These are phyloP conservation scores for Globisporangium barbulae DNA, from an alignment of 352 stramenopile genomes.

Conservation along the genomic window DNA sequence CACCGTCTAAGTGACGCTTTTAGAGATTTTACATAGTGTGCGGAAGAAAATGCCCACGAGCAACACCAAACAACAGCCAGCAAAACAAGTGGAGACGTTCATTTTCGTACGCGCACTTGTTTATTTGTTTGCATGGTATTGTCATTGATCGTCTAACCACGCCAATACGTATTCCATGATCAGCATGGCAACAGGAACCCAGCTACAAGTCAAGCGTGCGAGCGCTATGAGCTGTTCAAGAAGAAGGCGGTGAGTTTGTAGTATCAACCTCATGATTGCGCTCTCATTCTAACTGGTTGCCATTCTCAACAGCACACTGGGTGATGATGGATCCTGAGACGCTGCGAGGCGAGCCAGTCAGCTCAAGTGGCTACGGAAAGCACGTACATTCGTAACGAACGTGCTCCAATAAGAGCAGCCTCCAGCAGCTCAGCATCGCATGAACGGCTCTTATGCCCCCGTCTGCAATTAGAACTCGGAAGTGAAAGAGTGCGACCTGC, in stretches of 20 bases:
- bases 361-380: not conserved
- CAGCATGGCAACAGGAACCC: not conserved
- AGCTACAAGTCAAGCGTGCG: too few relatives aligned
- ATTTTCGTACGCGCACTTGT: not conserved
- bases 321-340: not conserved
- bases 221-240: not conserved
- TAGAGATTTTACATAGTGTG: conserved; percentile 7
- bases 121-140: too few relatives aligned
- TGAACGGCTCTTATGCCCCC: not conserved
- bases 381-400: not conserved
- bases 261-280: not conserved
- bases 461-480: not conserved
- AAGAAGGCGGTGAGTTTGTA: not conserved
- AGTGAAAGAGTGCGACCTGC: conserved; percentile 6
- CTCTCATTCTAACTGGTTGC: not conserved
- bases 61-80: not conserved
- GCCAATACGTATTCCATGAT: not conserved
- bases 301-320: not conserved
- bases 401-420: not conserved
- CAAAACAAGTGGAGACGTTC: not conserved
- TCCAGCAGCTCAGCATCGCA: not conserved
- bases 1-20: conserved; percentile 50
- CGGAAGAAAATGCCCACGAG: not conserved
- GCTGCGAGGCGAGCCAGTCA: not conserved
- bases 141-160: not conserved